phyloP scores from a whole-genome alignment of 257 asterid genomes.

The Jasminum sambac region DNA sequence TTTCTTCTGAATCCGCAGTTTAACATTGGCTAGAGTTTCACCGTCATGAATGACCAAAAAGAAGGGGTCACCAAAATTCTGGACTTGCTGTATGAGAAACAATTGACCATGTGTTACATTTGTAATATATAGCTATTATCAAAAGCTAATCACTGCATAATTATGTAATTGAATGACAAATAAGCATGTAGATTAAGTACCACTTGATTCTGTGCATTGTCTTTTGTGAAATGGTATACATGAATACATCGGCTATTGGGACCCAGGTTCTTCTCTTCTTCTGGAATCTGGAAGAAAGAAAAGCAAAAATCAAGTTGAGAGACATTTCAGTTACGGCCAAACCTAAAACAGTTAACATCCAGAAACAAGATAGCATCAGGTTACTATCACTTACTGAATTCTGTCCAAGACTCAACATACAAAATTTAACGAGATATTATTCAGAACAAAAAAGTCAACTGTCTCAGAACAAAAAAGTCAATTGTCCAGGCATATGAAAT shows the following conservation, averaged over 20 bases:
- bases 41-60: slow-evolving; percentile 88
- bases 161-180: background rate
- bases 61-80: slow-evolving; percentile 96
- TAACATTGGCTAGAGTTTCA: slow-evolving; percentile 80
- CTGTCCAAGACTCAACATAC: background rate
- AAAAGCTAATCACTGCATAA: slow-evolving; percentile 1
- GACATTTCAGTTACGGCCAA: slow-evolving; percentile 2
- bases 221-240: slow-evolving; percentile 85
- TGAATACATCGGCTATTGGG: slow-evolving; percentile 76
- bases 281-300: slow-evolving; percentile 63
- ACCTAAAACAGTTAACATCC: slow-evolving; percentile 3
- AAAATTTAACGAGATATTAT: background rate
- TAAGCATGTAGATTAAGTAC: slow-evolving; percentile 31
- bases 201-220: slow-evolving; percentile 80
- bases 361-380: slow-evolving; percentile 3
- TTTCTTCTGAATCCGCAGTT: slow-evolving; percentile 81
- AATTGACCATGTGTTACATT: background rate
- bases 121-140: background rate
- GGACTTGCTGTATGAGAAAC: slow-evolving; percentile 64
- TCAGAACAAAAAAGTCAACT: background rate
- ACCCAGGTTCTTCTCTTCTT: slow-evolving; percentile 85
- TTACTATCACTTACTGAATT: background rate
- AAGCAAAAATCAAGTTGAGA: slow-evolving; percentile 3
- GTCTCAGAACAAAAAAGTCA: background rate
- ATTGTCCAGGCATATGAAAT: background rate